These are phyloP conservation scores for Clarireedia monteithiana DNA, from an alignment of 2,329 filamentous ascomycete genomes.

Conservation along the genomic window DNA sequence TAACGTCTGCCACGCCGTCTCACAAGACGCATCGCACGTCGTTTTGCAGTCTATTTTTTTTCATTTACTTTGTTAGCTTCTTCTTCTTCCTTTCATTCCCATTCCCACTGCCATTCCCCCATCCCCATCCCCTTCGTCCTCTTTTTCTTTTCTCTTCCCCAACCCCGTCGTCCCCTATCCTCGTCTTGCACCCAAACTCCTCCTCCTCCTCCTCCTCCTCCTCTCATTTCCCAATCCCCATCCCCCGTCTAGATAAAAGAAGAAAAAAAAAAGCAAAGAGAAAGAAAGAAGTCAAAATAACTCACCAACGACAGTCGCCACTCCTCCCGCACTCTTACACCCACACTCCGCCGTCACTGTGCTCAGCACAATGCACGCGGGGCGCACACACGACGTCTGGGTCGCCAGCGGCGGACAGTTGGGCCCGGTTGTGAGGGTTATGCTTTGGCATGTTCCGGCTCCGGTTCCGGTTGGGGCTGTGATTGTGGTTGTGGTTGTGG, in stretches of 20 bases:
- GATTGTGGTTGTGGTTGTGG: background rate
- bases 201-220: background rate
- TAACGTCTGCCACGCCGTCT: constrained; percentile 11
- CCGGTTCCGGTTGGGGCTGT: background rate
- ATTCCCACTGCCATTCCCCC: too few relatives aligned
- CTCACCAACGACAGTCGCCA: constrained; percentile 9
- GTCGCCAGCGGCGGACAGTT: background rate
- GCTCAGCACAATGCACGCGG: constrained; percentile 5
- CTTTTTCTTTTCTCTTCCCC: too few relatives aligned
- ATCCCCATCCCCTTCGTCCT: too few relatives aligned
- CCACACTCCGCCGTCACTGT: constrained; percentile 12
- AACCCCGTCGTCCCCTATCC: too few relatives aligned
- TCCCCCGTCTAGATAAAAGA: background rate
- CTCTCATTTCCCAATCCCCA: too few relatives aligned
- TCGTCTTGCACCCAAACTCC: too few relatives aligned
- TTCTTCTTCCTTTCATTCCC: background rate
- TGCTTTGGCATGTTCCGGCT: background rate
- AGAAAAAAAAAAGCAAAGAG: background rate
- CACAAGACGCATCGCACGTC: constrained; percentile 13
- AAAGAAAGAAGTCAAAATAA: background rate
- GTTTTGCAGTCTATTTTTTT: constrained; percentile 9
- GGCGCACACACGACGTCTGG: background rate
- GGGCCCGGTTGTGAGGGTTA: background rate
- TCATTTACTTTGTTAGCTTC: background rate
- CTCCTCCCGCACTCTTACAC: constrained; percentile 4